Evolutionary conservation across 116 monocot species (phyloP), one percentile per base, ranked within the genome.

Genomic region (Iris pallida): DNA sequence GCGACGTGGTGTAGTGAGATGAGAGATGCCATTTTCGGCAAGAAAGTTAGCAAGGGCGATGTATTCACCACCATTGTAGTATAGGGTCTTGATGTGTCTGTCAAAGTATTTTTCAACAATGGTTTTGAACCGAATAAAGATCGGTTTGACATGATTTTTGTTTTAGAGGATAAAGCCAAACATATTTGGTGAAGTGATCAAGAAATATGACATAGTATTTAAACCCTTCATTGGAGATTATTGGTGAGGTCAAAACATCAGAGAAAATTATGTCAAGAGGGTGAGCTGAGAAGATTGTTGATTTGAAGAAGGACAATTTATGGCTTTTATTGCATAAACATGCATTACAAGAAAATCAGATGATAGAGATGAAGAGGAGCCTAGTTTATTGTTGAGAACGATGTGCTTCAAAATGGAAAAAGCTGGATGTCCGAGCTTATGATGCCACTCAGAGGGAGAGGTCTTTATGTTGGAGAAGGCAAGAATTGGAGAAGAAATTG

Each of bases 1-100:
- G 13, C 18, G 16, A 6, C 45, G 57, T 6, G 44, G 13, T 8
- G 69, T 42, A 45, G 17, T 57, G 0, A 45, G 8, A 45, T 45
- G 16, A 30, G n/a, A 20, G 7, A 71, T 60, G 9, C 47, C 71
- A 61, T 51, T 1, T 0, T 18, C 13, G 7, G 59, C 19, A 15
- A 71, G 42, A 51, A 58, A 70, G 13, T 4, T 19, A 5, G 0
- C 12, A 15, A 60, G 30, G 2, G 2, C 7, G 19, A 14, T 40
- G 8, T 47, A 71, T 53, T 71, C 30, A 0, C 51, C 16, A 48
- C 71, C 71, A 49, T 53, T 53, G n/a, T 71, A 51, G 3, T 61
- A 43, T 1, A 61, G 10, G 2, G 43, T 18, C 4, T 10, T 17
- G 10, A 69, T 57, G 2, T 56, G 5, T n/a, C 5, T 9, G 4